Percentiles rank a stretch among this genome's conserved stretches.
Evolutionary conservation across 176 grass and related monocot species (phyloP).

Genomic region (Leersia perrieri): DNA sequence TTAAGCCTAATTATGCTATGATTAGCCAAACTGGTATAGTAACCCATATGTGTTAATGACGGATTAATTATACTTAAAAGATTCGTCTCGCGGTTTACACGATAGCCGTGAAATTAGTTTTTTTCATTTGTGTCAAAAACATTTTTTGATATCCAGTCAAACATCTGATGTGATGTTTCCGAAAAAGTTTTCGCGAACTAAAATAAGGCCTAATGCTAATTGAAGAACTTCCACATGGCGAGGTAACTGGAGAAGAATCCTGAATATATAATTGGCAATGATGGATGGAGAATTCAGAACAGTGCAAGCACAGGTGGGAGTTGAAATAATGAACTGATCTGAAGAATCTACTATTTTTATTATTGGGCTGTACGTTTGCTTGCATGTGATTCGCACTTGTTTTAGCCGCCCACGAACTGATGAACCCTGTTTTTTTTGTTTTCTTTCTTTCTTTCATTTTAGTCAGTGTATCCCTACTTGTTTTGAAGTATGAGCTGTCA

Average conservation of each 20-base stretch:
- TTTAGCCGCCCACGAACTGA: conserved; percentile 11
- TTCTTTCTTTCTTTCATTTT: too few relatives aligned
- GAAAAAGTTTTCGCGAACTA: too few relatives aligned
- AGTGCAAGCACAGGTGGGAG: conserved; percentile 19
- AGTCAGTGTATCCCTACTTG: not conserved
- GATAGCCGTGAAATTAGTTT: too few relatives aligned
- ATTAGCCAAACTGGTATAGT: too few relatives aligned
- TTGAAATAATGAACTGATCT: conserved; percentile 26
- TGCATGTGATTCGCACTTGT: conserved; percentile 20
- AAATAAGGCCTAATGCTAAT: conserved; percentile 14
- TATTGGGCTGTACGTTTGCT: not conserved
- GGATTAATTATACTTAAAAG: too few relatives aligned
- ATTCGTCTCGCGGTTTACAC: too few relatives aligned
- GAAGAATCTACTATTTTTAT: conserved; percentile 24
- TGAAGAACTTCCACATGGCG: conserved; percentile 20
- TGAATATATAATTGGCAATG: not conserved
- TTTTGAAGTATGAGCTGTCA: not conserved
- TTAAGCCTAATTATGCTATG: too few relatives aligned
- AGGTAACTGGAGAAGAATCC: conserved; percentile 29
- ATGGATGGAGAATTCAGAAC: conserved; percentile 24
- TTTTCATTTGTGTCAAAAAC: too few relatives aligned
- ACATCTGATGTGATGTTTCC: too few relatives aligned
- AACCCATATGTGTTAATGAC: too few relatives aligned
- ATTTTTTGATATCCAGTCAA: too few relatives aligned
- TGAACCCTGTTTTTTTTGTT: conserved; percentile 10